phyloP scores from a whole-genome alignment of 495 filamentous ascomycete genomes.

The Aspergillus leporis region DNA sequence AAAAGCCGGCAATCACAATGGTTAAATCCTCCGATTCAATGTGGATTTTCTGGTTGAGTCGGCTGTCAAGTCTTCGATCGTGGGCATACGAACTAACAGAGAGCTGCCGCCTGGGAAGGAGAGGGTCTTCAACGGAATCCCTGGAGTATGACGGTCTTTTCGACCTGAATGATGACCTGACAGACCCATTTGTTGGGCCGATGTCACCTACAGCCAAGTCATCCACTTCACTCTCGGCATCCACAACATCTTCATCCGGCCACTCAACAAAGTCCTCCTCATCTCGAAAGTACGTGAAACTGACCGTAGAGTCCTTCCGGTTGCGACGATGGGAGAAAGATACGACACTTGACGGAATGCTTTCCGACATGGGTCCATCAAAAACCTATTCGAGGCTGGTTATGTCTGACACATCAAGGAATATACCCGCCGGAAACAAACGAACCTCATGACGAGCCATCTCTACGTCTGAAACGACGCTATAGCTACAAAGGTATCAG shows the following conservation, averaged over 20 bases:
- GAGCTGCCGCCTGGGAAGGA: constrained; percentile 61
- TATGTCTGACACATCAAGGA: background rate
- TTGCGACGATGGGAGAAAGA: constrained; percentile 78
- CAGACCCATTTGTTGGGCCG: constrained; percentile 34
- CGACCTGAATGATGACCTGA: constrained; percentile 34
- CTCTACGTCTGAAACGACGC: constrained; percentile 92
- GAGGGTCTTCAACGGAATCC: constrained; percentile 66
- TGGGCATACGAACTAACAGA: constrained; percentile 59
- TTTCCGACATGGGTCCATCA: constrained; percentile 91
- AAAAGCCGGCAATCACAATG: constrained; percentile 88
- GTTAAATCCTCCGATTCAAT: constrained; percentile 92
- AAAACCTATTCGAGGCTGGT: constrained; percentile 63
- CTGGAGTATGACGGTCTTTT: constrained; percentile 61
- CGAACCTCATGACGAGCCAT: constrained; percentile 95
- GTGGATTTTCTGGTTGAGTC: constrained; percentile 84
- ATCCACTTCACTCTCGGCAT: constrained; percentile 56
- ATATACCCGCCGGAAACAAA: constrained; percentile 1
- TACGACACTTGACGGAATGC: constrained; percentile 84
- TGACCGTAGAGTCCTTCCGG: constrained; percentile 80
- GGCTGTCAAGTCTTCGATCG: constrained; percentile 53
- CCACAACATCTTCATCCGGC: constrained; percentile 53
- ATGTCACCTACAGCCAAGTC: constrained; percentile 39
- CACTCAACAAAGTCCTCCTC: constrained; percentile 54
- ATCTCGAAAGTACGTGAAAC: constrained; percentile 83
- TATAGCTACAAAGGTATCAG: constrained; percentile 52